Percentiles rank a stretch among this genome's conserved stretches.
These are phyloP conservation scores for Pseudopyricularia javanii DNA, from an alignment of 2,329 filamentous ascomycete species.

Conservation along the genomic window DNA sequence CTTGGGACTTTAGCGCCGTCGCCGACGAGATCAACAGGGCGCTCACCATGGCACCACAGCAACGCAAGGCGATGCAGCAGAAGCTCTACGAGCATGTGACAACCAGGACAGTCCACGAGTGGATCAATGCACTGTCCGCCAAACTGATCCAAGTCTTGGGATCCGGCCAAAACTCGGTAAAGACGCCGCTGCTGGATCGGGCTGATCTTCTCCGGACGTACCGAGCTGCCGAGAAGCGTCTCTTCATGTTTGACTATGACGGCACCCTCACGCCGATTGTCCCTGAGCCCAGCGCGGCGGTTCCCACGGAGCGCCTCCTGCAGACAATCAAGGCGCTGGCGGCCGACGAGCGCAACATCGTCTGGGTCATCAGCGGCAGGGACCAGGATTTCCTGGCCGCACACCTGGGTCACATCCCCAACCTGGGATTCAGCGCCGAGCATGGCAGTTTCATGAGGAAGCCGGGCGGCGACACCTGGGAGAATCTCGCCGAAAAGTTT, in stretches of 20 bases:
- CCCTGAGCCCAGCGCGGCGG: constrained; percentile 75
- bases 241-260: constrained; percentile 99
- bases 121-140: constrained; percentile 70
- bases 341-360: constrained; percentile 66
- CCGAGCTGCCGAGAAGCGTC: constrained; percentile 58
- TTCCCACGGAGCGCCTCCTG: constrained; percentile 75
- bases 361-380: constrained; percentile 98
- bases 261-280: constrained; percentile 94
- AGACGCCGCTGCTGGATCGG: constrained; percentile 73
- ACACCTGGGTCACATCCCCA: constrained; percentile 81
- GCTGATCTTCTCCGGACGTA: constrained; percentile 63
- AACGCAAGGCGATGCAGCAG: constrained; percentile 56
- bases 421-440: constrained; percentile 89
- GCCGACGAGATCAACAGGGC: constrained; percentile 74
- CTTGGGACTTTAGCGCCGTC: constrained; percentile 80
- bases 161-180: constrained; percentile 60
- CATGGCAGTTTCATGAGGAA: constrained; percentile 91
- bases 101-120: constrained; percentile 73
- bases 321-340: constrained; percentile 69
- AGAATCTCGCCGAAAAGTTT: constrained; percentile 73
- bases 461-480: constrained; percentile 67
- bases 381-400: constrained; percentile 85
- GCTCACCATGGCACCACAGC: constrained; percentile 58
- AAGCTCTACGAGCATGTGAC: constrained; percentile 76
- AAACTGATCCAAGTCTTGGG: constrained; percentile 70